Conservation (phyloP, 306 rosid genomes). For the Echinosophora koreensis region DNA sequence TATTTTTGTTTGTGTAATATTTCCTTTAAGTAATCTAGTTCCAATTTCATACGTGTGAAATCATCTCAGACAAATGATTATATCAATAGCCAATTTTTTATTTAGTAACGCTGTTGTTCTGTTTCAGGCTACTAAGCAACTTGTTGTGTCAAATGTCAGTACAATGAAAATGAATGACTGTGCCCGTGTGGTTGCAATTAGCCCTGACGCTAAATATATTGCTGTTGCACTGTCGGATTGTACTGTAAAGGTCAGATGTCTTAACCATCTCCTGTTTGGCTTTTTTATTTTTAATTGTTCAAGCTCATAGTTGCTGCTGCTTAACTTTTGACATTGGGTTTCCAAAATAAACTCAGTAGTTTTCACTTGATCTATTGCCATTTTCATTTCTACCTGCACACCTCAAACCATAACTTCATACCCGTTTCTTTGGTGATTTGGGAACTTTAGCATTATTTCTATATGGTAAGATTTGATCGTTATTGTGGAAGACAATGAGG, state of each 20-base stretch:
- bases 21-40: not conserved
- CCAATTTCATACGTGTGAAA: constrained; percentile 19
- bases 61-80: constrained; percentile 7
- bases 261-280: constrained; percentile 35
- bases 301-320: constrained; percentile 13
- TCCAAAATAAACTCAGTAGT: not conserved
- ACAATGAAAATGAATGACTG: constrained; percentile 90
- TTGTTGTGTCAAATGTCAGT: constrained; percentile 67
- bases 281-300: constrained; percentile 20
- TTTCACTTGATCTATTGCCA: constrained; percentile 26
- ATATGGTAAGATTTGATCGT: not conserved
- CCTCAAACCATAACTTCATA: constrained; percentile 3
- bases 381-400: constrained; percentile 27
- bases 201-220: constrained; percentile 91
- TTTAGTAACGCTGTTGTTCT: constrained; percentile 30
- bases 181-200: constrained; percentile 78
- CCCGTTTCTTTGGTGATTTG: not conserved
- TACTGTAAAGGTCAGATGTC: constrained; percentile 80
- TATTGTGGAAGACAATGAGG: not conserved
- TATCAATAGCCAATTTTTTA: constrained; percentile 30
- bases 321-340: constrained; percentile 9
- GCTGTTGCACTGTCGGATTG: constrained; percentile 85
- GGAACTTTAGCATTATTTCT: constrained; percentile 18
- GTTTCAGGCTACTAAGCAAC: constrained; percentile 75
- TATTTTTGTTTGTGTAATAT: not conserved